Evolutionary conservation across 495 filamentous ascomycete genomes (phyloP), one percentile per base, ranked within the genome.

Genomic region (Aspergillus baeticus): DNA sequence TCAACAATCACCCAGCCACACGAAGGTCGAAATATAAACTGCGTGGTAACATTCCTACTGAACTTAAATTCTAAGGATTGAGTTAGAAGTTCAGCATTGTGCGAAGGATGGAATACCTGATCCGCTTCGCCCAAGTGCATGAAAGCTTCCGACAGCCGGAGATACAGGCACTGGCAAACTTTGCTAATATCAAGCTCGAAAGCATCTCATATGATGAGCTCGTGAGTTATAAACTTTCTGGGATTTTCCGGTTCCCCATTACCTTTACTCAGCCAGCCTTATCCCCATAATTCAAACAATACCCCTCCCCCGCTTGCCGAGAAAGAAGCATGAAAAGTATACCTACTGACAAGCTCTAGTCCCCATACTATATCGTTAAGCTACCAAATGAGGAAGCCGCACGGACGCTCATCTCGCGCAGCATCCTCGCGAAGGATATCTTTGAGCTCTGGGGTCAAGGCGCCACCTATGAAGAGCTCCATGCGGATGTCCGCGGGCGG

Each of bases 61-160:
- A 22, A 31, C 14, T 5, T 14, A 38, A 4, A 3, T 3, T 50
- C 15, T 41, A 36, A 14, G 3, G n/a, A 39, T 33, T 6, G 6
- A 37, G 21, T 36, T 51, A 26, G 29, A 36, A 14, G 29, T 26
- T 7, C 17, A 21, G 17, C 46, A 42, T 20, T 22, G 23, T 23
- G 33, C 15, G 18, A 22, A 57, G 15, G 43, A 87, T 90, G 83
- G 84, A 94, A 54, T 98, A 88, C 62, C 82, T 99, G 42, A 86
- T 99, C 55, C 88, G 93, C 58, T 91, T 98, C 66, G 90, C 86
- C 10, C 95, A 98, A 69, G 77, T 81, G 48, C 92, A 97, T 67
- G 91, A 97, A 77, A 87, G 82, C 13, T 99, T 99, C 67, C 88
- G 92, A 50, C 81, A 81, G 54, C 81, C 92, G 8, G 94, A 99